A percentile compares a stretch with the other conserved stretches of the same genome.
phyloP scores from a whole-genome alignment of 257 asterid genomes.

The Gentiana macrophylla region DNA sequence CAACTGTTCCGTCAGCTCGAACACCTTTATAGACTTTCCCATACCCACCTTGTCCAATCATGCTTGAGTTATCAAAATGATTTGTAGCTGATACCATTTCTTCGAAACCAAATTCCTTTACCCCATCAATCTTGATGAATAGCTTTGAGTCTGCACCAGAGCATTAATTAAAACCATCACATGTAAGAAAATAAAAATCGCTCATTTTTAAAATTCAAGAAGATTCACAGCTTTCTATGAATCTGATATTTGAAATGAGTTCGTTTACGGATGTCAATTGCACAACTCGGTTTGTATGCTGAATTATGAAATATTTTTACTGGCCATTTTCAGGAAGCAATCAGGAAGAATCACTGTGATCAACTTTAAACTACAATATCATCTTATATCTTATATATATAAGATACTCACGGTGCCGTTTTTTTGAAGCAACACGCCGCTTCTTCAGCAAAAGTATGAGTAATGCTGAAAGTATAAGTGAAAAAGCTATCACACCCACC shows the following conservation, averaged over 20 bases:
- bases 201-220: no score
- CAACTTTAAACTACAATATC: no score
- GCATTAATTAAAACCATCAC: background rate
- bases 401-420: constrained; percentile 39
- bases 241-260: no score
- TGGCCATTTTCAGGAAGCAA: no score
- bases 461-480: constrained; percentile 53
- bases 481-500: constrained; percentile 71
- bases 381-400: no score
- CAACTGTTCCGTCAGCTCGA: constrained; percentile 66
- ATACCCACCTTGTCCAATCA: constrained; percentile 91
- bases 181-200: background rate
- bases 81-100: constrained; percentile 74
- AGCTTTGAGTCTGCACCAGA: constrained; percentile 55
- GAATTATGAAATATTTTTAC: no score
- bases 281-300: no score
- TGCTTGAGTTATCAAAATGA: constrained; percentile 41
- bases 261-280: no score
- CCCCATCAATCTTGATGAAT: constrained; percentile 76
- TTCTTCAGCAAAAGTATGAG: constrained; percentile 42
- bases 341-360: no score
- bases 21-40: constrained; percentile 85
- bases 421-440: constrained; percentile 33
- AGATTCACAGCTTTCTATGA: no score
- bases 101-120: constrained; percentile 56